Percentiles rank a stretch among this genome's conserved stretches.
Conservation (phyloP, 2,329 filamentous ascomycete species). For the Claviceps monticola region DNA sequence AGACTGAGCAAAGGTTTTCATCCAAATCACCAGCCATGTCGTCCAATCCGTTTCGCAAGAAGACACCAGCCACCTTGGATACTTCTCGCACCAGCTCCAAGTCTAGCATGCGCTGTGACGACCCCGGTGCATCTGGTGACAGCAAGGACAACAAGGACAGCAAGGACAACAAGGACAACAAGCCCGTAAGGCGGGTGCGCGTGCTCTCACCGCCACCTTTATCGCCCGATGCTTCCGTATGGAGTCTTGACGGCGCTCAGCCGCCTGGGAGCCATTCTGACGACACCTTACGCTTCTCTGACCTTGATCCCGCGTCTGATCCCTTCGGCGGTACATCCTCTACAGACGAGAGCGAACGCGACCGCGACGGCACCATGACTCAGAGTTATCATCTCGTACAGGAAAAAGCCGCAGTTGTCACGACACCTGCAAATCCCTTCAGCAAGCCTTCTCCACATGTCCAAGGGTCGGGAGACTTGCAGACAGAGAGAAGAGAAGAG, state of each 20-base stretch:
- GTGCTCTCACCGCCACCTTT: slow-evolving; percentile 50
- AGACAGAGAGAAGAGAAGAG: slow-evolving; percentile 17
- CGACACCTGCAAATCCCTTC: slow-evolving; percentile 30
- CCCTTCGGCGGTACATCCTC: slow-evolving; percentile 18
- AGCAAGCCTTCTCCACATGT: slow-evolving; percentile 40
- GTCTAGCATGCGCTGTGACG: slow-evolving; percentile 9
- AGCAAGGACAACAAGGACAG: slow-evolving; percentile 9
- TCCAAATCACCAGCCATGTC: slow-evolving; percentile 6
- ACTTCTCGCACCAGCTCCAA: slow-evolving; percentile 9
- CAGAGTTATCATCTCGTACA: background rate
- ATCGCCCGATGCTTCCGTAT: slow-evolving; percentile 36
- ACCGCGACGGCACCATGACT: slow-evolving; percentile 13
- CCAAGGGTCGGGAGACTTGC: slow-evolving; percentile 23
- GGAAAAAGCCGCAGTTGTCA: background rate
- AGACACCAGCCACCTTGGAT: slow-evolving; percentile 8
- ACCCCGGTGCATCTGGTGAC: slow-evolving; percentile 7
- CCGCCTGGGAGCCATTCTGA: slow-evolving; percentile 14
- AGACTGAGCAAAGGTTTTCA: background rate
- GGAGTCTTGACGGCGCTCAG: slow-evolving; percentile 18
- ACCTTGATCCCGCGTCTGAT: slow-evolving; percentile 9
- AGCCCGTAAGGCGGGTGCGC: slow-evolving; percentile 52
- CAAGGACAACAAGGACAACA: slow-evolving; percentile 27
- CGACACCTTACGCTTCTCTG: slow-evolving; percentile 9
- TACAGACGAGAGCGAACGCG: slow-evolving; percentile 17
- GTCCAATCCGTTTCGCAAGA: slow-evolving; percentile 14